Evolutionary conservation across 768 basidiomycete species (phyloP), one percentile per base, ranked within the genome.

Genomic region (Phaeotremella skinneri): DNA sequence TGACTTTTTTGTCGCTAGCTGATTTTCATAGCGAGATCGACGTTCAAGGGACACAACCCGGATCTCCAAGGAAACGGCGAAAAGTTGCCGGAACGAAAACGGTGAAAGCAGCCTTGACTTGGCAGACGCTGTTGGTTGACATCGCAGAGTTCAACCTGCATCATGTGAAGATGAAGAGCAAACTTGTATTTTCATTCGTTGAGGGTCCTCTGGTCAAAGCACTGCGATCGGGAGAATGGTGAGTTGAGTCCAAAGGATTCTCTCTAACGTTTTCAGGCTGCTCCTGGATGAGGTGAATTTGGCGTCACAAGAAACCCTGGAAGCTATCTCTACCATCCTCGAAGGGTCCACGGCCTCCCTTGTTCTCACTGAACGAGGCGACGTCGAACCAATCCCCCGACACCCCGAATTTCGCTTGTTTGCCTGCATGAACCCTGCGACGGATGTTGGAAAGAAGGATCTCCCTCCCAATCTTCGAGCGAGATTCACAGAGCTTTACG

Each of bases 381-480:
- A 90, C 9, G 78, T 97, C 54, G 90, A 92, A 66, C 88, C 89
- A 1, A 82, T 98, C 27, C 86, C 87, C 49, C 87, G 96, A 0
- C 96, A 99, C 75, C 85, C 91, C 17, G 87, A 94, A 68, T 99
- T 99, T 80, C 88, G 94, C 20, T 81, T 98, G 3, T 98, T 98
- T 70, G 92, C 92, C 3, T 99, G 96, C 75, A 99, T 99, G 96
- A 99, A 99, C 72, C 96, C 96, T 3, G 96, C 96, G 0, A 99
- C 93, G 2, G 96, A 99, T 68, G 89, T 97, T 14, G 96, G 96
- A 31, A 99, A 98, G 80, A 96, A 92, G 69, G 94, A 98, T 69
- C 85, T 99, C 0, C 90, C 91, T 17, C 87, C 89, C 3, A 87
- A 87, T 68, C 89, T 98, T 49, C 86, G 93, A 32, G 84, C 87